Conservation (phyloP, 1,139 yeast genomes). For the Blastobotrys capitulatus region DNA sequence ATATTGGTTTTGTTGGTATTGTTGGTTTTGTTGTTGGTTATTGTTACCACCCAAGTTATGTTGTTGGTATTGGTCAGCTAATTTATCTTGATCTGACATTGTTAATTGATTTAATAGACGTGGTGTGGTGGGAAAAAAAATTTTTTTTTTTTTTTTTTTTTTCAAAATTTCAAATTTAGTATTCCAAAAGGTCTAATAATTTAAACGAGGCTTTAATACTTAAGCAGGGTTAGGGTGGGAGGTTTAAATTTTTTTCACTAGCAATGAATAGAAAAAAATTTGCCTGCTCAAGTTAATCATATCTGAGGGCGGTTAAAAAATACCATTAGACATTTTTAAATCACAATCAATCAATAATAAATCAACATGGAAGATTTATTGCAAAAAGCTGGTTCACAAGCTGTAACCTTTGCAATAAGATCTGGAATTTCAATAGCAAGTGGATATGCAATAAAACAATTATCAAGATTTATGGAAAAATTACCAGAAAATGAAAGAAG, state of each 20-base stretch:
- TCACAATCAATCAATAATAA: background rate
- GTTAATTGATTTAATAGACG: background rate
- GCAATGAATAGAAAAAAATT: background rate
- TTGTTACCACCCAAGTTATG: constrained; percentile 11
- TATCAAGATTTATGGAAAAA: constrained; percentile 51
- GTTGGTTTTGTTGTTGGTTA: constrained; percentile 10
- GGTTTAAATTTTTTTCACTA: background rate
- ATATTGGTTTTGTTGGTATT: constrained; percentile 8
- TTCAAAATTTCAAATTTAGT: no score
- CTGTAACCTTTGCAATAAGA: constrained; percentile 72
- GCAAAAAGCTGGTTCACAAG: constrained; percentile 55
- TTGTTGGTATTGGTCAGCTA: constrained; percentile 16
- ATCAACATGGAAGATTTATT: constrained; percentile 15
- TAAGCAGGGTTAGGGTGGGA: background rate
- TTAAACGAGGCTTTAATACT: no score
- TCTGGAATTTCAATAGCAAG: constrained; percentile 76
- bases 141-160: no score
- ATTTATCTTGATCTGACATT: constrained; percentile 17
- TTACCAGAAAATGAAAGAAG: constrained; percentile 55
- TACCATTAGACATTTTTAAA: background rate
- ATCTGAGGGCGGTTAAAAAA: background rate
- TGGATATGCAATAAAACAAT: constrained; percentile 65
- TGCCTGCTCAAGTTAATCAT: no score
- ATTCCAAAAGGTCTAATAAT: no score
- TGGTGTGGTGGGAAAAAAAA: background rate